Percentiles rank a stretch among this genome's conserved stretches.
Conservation (phyloP, 1,284 basidiomycete species). For the Dichomitus squalens region DNA sequence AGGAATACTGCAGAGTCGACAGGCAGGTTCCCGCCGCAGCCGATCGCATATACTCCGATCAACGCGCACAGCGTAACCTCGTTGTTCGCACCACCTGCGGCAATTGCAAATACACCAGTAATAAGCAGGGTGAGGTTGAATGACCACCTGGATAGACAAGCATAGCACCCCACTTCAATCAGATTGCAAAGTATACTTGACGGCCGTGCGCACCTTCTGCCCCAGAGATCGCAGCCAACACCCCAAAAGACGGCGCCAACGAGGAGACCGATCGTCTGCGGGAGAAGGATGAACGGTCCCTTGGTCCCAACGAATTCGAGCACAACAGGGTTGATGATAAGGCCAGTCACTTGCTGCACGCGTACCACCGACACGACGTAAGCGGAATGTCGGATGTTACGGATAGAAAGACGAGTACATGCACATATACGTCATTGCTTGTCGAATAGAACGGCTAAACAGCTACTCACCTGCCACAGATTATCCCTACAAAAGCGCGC, state of each 20-base stretch:
- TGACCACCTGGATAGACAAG: no score
- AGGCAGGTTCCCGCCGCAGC: conserved; percentile 72
- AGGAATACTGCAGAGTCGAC: conserved; percentile 82
- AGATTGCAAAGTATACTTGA: no score
- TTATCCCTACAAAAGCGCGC: conserved; percentile 47
- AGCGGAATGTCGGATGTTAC: no score
- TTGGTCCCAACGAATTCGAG: conserved; percentile 56
- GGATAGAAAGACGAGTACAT: no score
- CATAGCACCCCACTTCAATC: no score
- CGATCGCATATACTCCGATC: conserved; percentile 58
- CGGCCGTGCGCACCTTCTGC: no score
- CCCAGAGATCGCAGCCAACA: conserved; percentile 62
- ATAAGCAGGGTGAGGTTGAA: conserved; percentile 80
- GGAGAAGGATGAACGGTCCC: conserved; percentile 56
- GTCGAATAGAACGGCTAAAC: neutral
- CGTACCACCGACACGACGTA: no score
- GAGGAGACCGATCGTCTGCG: conserved; percentile 61
- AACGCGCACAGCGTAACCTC: conserved; percentile 54
- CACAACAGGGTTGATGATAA: conserved; percentile 57
- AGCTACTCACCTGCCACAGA: conserved; percentile 55
- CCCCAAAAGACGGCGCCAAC: conserved; percentile 69
- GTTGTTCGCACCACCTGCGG: conserved; percentile 60
- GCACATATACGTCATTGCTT: no score
- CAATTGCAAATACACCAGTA: conserved; percentile 65
- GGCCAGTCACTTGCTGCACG: conserved; percentile 57